These are phyloP conservation scores for Zygosaccharomyces bisporus DNA, from an alignment of 805 yeast genomes.

Conservation along the genomic window DNA sequence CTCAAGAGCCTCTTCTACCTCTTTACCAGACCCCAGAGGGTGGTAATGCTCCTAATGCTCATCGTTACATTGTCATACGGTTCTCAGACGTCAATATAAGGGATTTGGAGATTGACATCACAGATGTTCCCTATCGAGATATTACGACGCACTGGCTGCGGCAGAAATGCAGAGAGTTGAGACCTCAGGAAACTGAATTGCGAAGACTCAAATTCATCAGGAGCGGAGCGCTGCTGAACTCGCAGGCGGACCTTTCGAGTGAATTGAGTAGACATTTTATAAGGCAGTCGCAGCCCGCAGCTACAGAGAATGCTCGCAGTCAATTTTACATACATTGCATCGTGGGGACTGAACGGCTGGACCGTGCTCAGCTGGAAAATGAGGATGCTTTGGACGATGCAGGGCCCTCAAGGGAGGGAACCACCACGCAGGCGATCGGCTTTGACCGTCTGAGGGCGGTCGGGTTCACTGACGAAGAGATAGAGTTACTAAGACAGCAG, in stretches of 20 bases:
- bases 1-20: slow-evolving; percentile 23
- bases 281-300: slow-evolving; percentile 7
- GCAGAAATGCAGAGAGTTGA: slow-evolving; percentile 26
- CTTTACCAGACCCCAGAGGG: slow-evolving; percentile 9
- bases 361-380: slow-evolving; percentile 49
- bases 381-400: slow-evolving; percentile 55
- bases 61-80: slow-evolving; percentile 24
- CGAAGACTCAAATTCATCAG: slow-evolving; percentile 30
- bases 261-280: slow-evolving; percentile 20
- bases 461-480: slow-evolving; percentile 79
- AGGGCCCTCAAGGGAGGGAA: slow-evolving; percentile 19
- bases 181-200: slow-evolving; percentile 17
- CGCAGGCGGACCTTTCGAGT: slow-evolving; percentile 19
- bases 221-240: slow-evolving; percentile 28
- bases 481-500: slow-evolving; percentile 66
- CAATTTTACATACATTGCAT: slow-evolving; percentile 73
- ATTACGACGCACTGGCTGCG: slow-evolving; percentile 32
- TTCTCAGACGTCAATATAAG: slow-evolving; percentile 30
- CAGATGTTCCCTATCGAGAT: slow-evolving; percentile 20
- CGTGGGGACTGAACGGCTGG: slow-evolving; percentile 49
- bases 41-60: not conserved
- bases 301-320: slow-evolving; percentile 13
- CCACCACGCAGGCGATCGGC: slow-evolving; percentile 63
- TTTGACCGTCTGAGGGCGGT: slow-evolving; percentile 79
- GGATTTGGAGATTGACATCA: slow-evolving; percentile 29